Conservation (phyloP, 805 yeast species). For the Priceomyces haplophilus region DNA sequence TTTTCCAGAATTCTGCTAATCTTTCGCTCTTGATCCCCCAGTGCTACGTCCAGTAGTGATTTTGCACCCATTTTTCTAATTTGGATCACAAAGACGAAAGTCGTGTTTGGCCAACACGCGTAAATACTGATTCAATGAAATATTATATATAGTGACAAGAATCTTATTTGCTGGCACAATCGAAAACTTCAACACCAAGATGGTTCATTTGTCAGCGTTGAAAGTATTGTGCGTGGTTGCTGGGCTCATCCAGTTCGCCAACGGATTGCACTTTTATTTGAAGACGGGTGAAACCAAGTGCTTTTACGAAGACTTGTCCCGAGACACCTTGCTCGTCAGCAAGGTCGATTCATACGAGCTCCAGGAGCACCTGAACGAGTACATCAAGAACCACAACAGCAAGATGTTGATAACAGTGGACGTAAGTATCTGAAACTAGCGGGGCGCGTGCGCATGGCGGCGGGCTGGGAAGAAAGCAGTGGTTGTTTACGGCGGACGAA, state of each 20-base stretch:
- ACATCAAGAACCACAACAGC: constrained; percentile 52
- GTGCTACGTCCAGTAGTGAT: too few species aligned
- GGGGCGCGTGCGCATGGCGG: too few species aligned
- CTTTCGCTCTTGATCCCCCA: too few species aligned
- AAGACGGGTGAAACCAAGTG: constrained; percentile 75
- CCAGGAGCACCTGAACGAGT: constrained; percentile 45
- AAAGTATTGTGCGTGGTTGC: constrained; percentile 6
- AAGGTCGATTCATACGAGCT: constrained; percentile 65
- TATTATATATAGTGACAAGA: not conserved
- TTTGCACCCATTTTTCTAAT: constrained; percentile 2
- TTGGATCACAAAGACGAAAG: constrained; percentile 1
- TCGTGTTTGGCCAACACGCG: constrained; percentile 10
- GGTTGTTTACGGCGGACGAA: too few species aligned
- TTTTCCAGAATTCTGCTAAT: too few species aligned
- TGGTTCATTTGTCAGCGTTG: constrained; percentile 4
- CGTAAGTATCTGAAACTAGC: constrained; percentile 26
- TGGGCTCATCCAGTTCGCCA: constrained; percentile 15
- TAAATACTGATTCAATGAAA: constrained; percentile 3
- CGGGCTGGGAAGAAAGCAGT: too few species aligned
- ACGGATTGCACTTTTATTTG: constrained; percentile 74
- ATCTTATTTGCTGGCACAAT: not conserved
- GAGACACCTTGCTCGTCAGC: constrained; percentile 78
- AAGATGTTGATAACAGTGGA: constrained; percentile 68
- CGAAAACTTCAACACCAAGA: not conserved
- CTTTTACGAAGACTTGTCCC: constrained; percentile 77